Evolutionary conservation across 306 rosid genomes (phyloP).

Genomic region (Rosa persica): DNA sequence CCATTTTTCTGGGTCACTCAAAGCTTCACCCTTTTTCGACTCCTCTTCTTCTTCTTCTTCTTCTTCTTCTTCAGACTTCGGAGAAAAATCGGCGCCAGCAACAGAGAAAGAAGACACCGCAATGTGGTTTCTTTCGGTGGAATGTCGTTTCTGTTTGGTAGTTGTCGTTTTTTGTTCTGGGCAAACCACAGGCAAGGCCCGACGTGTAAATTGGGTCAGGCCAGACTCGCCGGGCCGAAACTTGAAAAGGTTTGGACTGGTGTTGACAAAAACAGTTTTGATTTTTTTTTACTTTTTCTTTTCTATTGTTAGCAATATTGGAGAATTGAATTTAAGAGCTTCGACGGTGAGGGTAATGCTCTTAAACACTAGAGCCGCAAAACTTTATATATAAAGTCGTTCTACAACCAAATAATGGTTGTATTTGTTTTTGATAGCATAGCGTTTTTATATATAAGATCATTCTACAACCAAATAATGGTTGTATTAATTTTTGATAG

Average conservation of each 20-base stretch:
- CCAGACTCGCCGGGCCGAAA: background rate
- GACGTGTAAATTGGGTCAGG: background rate
- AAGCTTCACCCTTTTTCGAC: background rate
- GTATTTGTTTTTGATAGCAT: too few relatives aligned
- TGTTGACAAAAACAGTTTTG: too few relatives aligned
- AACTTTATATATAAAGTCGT: too few relatives aligned
- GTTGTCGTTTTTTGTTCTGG: background rate
- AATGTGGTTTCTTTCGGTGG: background rate
- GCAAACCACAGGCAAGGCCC: background rate
- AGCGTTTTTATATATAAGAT: too few relatives aligned
- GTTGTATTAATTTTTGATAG: too few relatives aligned
- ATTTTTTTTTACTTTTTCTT: too few relatives aligned
- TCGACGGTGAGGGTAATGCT: too few relatives aligned
- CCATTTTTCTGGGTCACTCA: slow-evolving; percentile 44
- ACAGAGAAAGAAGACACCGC: background rate
- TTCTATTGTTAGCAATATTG: too few relatives aligned
- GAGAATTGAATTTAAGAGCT: too few relatives aligned
- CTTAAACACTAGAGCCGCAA: too few relatives aligned
- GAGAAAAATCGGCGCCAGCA: background rate
- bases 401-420: too few relatives aligned
- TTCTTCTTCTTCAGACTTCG: background rate
- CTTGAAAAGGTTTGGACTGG: background rate
- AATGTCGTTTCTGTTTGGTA: background rate
- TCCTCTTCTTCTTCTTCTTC: background rate
- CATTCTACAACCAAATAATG: too few relatives aligned